Conservation (phyloP, 306 rosid genomes). For the Pterocarpus macrocarpus region DNA sequence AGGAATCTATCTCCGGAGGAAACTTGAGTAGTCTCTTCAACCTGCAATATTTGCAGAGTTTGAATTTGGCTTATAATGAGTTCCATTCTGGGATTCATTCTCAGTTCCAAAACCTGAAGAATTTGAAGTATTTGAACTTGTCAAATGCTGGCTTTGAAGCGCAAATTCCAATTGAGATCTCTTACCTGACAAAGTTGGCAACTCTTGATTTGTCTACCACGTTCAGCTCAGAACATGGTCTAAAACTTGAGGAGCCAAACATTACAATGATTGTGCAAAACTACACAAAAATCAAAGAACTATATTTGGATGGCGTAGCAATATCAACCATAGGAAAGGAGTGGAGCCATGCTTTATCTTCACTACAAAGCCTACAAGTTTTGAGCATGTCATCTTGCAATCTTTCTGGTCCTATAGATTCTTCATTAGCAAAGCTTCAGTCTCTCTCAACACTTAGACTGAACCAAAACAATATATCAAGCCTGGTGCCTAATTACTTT, state of each 20-base stretch:
- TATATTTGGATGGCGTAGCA: conserved; percentile 49
- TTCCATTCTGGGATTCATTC: conserved; percentile 22
- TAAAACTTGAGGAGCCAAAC: conserved; percentile 9
- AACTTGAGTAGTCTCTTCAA: conserved; percentile 40
- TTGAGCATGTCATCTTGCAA: too few relatives aligned
- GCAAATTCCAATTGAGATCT: conserved; percentile 34
- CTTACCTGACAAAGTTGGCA: conserved; percentile 38
- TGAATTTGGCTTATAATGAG: too few relatives aligned
- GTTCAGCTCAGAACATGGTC: not conserved
- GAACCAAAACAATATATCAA: conserved; percentile 12
- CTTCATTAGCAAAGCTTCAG: too few relatives aligned
- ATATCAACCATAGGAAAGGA: conserved; percentile 32
- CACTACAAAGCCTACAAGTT: too few relatives aligned
- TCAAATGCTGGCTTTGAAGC: conserved; percentile 35
- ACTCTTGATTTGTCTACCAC: conserved; percentile 23
- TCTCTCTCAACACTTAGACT: too few relatives aligned
- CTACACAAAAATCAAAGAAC: conserved; percentile 23
- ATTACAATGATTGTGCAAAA: not conserved
- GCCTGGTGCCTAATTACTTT: conserved; percentile 25
- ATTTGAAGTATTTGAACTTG: conserved; percentile 22
- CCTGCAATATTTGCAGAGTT: conserved; percentile 29
- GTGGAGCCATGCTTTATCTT: too few relatives aligned
- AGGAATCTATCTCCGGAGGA: conserved; percentile 36
- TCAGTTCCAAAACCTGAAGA: not conserved
- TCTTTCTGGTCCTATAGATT: too few relatives aligned